phyloP scores from a whole-genome alignment of 371 early-diverging fungal species.

The Actinomucor elegans region DNA sequence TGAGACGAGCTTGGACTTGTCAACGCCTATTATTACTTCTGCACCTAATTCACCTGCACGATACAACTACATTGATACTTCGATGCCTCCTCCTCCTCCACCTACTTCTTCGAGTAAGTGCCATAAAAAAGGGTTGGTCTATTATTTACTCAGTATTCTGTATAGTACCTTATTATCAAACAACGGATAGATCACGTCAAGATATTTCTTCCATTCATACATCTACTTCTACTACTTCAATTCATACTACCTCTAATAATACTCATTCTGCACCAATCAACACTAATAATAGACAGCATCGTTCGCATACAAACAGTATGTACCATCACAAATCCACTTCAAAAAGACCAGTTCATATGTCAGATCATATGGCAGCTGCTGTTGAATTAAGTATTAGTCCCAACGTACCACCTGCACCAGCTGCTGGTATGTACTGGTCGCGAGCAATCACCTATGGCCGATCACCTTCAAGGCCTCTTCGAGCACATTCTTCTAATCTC shows the following conservation, averaged over 20 bases:
- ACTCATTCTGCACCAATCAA: too few species aligned
- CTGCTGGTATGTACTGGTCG: constrained; percentile 92
- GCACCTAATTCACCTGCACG: background rate
- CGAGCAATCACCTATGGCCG: constrained; percentile 66
- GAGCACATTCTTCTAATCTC: constrained; percentile 82
- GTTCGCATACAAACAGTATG: background rate
- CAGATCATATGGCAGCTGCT: constrained; percentile 42
- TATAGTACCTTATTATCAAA: background rate
- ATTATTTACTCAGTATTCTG: background rate
- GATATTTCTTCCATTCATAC: background rate
- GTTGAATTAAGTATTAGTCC: constrained; percentile 31
- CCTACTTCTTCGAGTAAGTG: constrained; percentile 2
- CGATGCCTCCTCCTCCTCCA: constrained; percentile 2
- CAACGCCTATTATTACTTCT: background rate
- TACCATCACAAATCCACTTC: background rate
- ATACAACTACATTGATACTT: background rate
- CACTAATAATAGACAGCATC: too few species aligned
- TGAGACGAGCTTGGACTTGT: background rate
- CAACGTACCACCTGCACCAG: constrained; percentile 57
- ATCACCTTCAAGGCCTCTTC: constrained; percentile 68
- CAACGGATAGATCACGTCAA: background rate
- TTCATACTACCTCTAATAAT: background rate
- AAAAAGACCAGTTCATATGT: background rate
- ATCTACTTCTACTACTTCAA: background rate
- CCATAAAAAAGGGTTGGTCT: background rate